A percentile compares a stretch with the other conserved stretches of the same genome.
Conservation (phyloP, 1,139 yeast genomes). For the Geotrichum candidum region DNA sequence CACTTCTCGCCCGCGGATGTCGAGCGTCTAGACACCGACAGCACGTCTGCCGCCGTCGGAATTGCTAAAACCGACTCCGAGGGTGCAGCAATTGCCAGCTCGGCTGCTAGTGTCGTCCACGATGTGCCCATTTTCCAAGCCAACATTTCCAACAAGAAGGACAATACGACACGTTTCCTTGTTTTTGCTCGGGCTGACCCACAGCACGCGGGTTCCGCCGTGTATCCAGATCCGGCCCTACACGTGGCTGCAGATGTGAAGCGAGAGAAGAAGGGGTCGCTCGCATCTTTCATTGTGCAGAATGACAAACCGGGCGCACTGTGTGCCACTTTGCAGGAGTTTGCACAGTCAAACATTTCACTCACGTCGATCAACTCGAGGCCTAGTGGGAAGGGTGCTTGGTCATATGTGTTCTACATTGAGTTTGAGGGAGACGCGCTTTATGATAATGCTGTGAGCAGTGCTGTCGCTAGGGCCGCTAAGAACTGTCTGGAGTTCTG, state of each 20-base stretch:
- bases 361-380: conserved; percentile 67
- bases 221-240: not conserved
- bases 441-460: not conserved
- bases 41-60: conserved; percentile 83
- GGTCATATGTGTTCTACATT: conserved; percentile 82
- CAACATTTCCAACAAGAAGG: conserved; percentile 62
- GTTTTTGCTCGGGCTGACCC: conserved; percentile 43
- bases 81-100: conserved; percentile 52
- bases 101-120: conserved; percentile 60
- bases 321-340: conserved; percentile 56
- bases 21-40: conserved; percentile 53
- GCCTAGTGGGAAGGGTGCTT: conserved; percentile 54
- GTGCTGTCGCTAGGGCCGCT: conserved; percentile 6
- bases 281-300: conserved; percentile 60
- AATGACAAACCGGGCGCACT: conserved; percentile 72
- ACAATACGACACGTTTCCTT: conserved; percentile 81
- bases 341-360: conserved; percentile 55
- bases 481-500: conserved; percentile 3
- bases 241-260: not conserved
- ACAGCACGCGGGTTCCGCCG: not conserved
- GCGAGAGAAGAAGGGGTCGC: conserved; percentile 36
- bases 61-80: conserved; percentile 36
- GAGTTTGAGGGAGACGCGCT: conserved; percentile 44
- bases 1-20: conserved; percentile 25
- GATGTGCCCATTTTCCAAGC: conserved; percentile 49